Base-by-base conservation (phyloP, 331 rosid species). In the Rhamnella rubrinervis region DNA sequence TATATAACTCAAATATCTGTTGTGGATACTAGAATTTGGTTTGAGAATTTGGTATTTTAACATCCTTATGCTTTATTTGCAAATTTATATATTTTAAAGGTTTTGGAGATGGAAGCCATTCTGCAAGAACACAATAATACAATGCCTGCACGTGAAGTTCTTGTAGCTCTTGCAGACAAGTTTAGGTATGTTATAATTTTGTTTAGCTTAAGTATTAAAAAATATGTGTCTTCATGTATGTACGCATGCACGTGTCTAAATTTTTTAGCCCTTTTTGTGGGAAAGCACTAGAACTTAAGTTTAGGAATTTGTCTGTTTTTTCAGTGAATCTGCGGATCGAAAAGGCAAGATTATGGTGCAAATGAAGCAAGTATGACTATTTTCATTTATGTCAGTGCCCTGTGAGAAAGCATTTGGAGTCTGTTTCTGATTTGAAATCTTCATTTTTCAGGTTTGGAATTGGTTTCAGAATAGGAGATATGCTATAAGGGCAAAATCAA, bases 401-500 rank as follows among this genome's bases (percentile, higher is more conserved):
- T 14, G 74, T 21, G 53, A 25, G 17, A 73, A 55, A 66, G 68
- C 25, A 50, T 70, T 66, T 59, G 19, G 41, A 61, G 65, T 68
- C 57, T 71, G 20, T 61, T 71, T 80, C 70, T 86, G 68, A 68
- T n/a, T 66, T 60, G 71, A 68, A 26, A 7, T 31, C 79, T 71
- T 81, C 63, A 51, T 73, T 11, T 31, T 76, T 39, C 80, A 95
- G 99, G 96, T 95, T 62, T 95, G 99, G 99, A 91, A 95, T 81
- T 95, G 99, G 99, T 95, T 95, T 73, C 99, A 95, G 81, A 95
- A 95, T 77, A 95, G 93, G 80, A 86, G 97, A 58, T 95, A 95
- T 76, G 97, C 99, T 15, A 82, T 91, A 75, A 85, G 97, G 73
- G 96, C 97, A 71, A 95, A 86, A 70, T 76, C 92, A 60, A 86